Conservation (phyloP, 2,329 filamentous ascomycete genomes). For the Pseudocercospora macadamiae region DNA sequence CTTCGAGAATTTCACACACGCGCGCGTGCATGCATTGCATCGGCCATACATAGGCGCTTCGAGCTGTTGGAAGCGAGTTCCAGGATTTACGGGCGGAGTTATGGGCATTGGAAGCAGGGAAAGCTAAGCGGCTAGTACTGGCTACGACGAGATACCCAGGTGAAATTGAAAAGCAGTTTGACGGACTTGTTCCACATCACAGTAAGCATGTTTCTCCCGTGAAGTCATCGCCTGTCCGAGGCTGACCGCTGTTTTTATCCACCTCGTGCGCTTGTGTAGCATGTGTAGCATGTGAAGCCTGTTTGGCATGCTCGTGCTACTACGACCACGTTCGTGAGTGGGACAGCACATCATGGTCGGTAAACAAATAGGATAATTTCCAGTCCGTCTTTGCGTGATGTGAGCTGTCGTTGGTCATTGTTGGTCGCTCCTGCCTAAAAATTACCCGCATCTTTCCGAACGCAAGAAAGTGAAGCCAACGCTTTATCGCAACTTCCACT, state of each 20-base stretch:
- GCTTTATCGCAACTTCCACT: not conserved
- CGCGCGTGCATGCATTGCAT: too few relatives aligned
- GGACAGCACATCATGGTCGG: not conserved
- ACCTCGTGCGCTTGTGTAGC: not conserved
- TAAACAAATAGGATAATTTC: not conserved
- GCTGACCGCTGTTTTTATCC: not conserved
- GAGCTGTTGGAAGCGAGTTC: too few relatives aligned
- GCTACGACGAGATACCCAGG: conserved; percentile 6
- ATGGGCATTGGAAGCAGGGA: not conserved
- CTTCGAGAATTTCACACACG: too few relatives aligned
- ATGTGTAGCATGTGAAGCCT: not conserved
- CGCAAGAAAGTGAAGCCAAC: conserved; percentile 6
- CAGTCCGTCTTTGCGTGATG: not conserved
- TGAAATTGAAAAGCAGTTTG: not conserved
- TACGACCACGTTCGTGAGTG: not conserved
- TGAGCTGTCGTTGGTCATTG: not conserved
- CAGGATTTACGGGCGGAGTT: not conserved
- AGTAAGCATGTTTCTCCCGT: not conserved
- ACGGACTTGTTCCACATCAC: not conserved
- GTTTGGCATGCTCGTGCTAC: not conserved
- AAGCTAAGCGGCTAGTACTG: conserved; percentile 1
- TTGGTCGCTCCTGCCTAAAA: not conserved
- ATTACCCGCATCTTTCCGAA: not conserved
- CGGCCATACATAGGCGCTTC: too few relatives aligned
- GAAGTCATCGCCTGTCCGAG: not conserved